phyloP scores from a whole-genome alignment of 345 rosid species.

The Corymbia maculata region DNA sequence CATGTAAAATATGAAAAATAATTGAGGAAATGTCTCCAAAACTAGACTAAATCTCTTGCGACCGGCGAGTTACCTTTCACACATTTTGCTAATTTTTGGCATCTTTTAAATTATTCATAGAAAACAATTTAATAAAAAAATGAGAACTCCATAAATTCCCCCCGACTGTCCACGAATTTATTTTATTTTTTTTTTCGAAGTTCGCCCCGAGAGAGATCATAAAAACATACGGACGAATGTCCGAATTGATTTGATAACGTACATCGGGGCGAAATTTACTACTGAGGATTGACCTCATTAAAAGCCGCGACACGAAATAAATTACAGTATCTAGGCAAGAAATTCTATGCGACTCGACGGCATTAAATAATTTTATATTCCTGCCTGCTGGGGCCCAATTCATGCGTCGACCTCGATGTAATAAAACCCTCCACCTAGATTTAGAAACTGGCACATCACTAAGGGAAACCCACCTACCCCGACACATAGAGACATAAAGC shows the following conservation, averaged over 20 bases:
- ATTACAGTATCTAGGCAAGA: neutral
- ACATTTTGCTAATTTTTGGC: neutral
- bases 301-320: neutral
- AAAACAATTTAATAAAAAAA: neutral
- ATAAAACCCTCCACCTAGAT: neutral
- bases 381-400: neutral
- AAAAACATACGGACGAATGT: neutral
- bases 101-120: neutral
- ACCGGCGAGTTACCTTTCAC: neutral
- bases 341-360: neutral
- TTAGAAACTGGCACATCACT: neutral
- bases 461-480: neutral
- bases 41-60: neutral
- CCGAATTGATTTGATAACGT: neutral
- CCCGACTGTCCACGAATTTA: neutral
- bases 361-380: neutral
- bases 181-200: neutral
- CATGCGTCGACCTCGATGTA: neutral
- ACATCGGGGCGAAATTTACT: neutral
- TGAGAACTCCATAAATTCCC: neutral
- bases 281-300: neutral
- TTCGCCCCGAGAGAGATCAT: neutral
- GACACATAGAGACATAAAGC: neutral
- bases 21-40: neutral
- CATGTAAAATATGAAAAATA: neutral